Conservation (phyloP, 352 stramenopile species). For the Bremia lactucae region DNA sequence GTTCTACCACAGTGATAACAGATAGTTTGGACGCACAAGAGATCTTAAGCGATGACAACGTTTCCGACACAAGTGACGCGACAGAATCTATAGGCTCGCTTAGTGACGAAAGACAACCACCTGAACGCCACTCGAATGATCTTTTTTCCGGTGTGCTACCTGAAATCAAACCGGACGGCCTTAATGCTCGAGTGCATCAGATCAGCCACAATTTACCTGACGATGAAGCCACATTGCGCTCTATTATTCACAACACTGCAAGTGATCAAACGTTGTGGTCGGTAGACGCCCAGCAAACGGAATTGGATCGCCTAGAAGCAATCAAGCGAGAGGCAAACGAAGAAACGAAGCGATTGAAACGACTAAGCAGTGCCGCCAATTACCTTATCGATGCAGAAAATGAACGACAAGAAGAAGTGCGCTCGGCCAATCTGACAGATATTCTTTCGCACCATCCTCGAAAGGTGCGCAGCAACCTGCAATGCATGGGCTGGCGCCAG, state of each 20-base stretch:
- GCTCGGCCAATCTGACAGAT: constrained; percentile 23
- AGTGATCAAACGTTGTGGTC: constrained; percentile 12
- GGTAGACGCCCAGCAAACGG: constrained; percentile 14
- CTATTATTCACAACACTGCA: constrained; percentile 11
- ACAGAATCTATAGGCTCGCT: too few relatives aligned
- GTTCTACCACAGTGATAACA: too few relatives aligned
- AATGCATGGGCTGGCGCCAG: constrained; percentile 58
- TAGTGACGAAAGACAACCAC: constrained; percentile 1
- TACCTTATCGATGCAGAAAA: constrained; percentile 25
- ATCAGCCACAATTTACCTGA: constrained; percentile 6
- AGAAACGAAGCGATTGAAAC: constrained; percentile 25
- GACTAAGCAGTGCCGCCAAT: constrained; percentile 21
- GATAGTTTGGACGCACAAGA: not conserved
- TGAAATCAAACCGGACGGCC: constrained; percentile 10
- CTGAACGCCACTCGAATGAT: constrained; percentile 8
- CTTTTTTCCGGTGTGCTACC: constrained; percentile 12
- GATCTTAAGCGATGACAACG: constrained; percentile 1
- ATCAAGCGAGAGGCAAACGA: constrained; percentile 28
- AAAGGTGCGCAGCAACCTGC: constrained; percentile 26
- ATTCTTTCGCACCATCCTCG: constrained; percentile 21
- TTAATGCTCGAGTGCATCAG: constrained; percentile 17
- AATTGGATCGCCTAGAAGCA: constrained; percentile 27
- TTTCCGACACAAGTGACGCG: not conserved
- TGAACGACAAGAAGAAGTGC: constrained; percentile 25
- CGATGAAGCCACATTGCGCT: constrained; percentile 10